A percentile compares a stretch with the other conserved stretches of the same genome.
phyloP scores from a whole-genome alignment of 805 yeast genomes.

The Kuraishia molischiana region DNA sequence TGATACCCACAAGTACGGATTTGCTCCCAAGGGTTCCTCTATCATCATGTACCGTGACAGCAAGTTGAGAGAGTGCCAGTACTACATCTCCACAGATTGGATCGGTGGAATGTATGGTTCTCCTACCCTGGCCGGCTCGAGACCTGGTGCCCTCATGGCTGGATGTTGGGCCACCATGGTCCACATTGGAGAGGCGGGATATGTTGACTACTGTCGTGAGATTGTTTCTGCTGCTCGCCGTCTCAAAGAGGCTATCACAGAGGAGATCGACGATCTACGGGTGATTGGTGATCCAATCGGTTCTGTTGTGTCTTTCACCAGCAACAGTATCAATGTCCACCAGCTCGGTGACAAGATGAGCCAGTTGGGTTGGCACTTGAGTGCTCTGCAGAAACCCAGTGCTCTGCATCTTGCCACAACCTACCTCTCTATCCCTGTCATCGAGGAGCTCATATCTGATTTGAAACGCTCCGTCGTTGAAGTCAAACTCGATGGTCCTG shows the following conservation, averaged over 20 bases:
- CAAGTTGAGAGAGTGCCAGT: constrained; percentile 68
- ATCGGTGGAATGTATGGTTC: constrained; percentile 93
- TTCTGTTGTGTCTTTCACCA: constrained; percentile 75
- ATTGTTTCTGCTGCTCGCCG: constrained; percentile 59
- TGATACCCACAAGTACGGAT: constrained; percentile 98
- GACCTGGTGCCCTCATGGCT: constrained; percentile 96
- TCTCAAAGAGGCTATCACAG: constrained; percentile 35
- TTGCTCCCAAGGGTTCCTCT: constrained; percentile 96
- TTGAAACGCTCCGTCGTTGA: constrained; percentile 35
- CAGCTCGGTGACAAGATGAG: constrained; percentile 64
- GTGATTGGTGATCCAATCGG: constrained; percentile 80
- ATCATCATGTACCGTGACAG: constrained; percentile 77
- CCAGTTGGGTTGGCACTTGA: constrained; percentile 79
- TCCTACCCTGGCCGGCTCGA: constrained; percentile 91
- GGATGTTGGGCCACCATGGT: constrained; percentile 97
- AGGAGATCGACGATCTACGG: constrained; percentile 45
- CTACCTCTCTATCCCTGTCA: constrained; percentile 48
- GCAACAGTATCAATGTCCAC: constrained; percentile 57
- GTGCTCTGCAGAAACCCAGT: constrained; percentile 79
- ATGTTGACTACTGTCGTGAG: constrained; percentile 50
- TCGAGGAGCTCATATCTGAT: constrained; percentile 49
- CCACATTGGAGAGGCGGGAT: constrained; percentile 77
- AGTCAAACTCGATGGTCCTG: constrained; percentile 23
- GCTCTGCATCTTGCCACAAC: constrained; percentile 91
- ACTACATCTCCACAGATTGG: constrained; percentile 80